These are phyloP conservation scores for Dictyostelium discoideum DNA, from an alignment of 78 protist species.

Conservation along the genomic window DNA sequence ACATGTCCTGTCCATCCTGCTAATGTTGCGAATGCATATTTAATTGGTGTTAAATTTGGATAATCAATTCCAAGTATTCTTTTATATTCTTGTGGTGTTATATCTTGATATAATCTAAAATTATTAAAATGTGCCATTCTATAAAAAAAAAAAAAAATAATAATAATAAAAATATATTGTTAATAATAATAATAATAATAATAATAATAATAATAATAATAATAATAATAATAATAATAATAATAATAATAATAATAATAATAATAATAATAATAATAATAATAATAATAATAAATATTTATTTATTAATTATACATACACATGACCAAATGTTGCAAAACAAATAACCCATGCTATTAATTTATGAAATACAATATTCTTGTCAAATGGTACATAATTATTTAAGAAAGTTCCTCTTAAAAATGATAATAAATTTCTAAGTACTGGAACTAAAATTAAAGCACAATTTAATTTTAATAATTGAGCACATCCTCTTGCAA, in stretches of 20 bases:
- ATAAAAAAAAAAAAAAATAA: too few relatives aligned
- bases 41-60: neutral
- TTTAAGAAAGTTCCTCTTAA: slow-evolving; percentile 50
- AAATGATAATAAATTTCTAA: slow-evolving; percentile 84
- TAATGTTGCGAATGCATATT: slow-evolving; percentile 30
- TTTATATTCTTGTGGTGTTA: neutral
- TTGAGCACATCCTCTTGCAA: slow-evolving; percentile 83
- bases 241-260: neutral
- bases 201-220: neutral
- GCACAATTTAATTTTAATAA: slow-evolving; percentile 84
- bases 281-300: neutral
- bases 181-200: neutral
- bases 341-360: slow-evolving; percentile 80
- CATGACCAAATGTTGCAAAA: slow-evolving; percentile 69
- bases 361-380: slow-evolving; percentile 89
- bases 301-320: slow-evolving; percentile 11
- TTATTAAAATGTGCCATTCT: slow-evolving; percentile 79
- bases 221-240: too few relatives aligned
- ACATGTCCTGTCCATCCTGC: slow-evolving; percentile 89
- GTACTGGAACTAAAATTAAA: slow-evolving; percentile 87
- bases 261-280: neutral
- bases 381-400: slow-evolving; percentile 87
- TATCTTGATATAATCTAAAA: neutral
- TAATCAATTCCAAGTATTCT: neutral
- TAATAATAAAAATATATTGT: too few relatives aligned